Conservation (phyloP, 1,139 yeast genomes). For the Debaryomyces sp. region DNA sequence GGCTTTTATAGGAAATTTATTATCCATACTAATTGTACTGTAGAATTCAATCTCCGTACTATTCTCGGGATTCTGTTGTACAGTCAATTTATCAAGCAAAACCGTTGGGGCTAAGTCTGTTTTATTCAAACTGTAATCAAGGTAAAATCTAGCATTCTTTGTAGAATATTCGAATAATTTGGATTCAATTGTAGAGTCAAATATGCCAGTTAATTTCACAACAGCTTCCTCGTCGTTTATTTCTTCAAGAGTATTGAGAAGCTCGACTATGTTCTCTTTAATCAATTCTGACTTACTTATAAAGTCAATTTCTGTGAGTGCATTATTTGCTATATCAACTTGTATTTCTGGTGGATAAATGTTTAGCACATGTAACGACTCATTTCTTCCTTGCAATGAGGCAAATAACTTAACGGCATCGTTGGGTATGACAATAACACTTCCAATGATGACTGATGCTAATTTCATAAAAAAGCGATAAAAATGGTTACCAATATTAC, state of each 20-base stretch:
- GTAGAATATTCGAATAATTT: constrained; percentile 18
- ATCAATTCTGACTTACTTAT: constrained; percentile 24
- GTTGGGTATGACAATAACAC: constrained; percentile 25
- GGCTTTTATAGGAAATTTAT: constrained; percentile 22
- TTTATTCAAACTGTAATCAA: constrained; percentile 17
- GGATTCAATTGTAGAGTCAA: constrained; percentile 19
- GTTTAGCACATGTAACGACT: constrained; percentile 26
- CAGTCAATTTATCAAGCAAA: constrained; percentile 13
- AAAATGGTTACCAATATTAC: constrained; percentile 20
- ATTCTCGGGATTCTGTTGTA: constrained; percentile 5
- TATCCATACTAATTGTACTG: constrained; percentile 8
- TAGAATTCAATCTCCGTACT: constrained; percentile 4
- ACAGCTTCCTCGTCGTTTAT: constrained; percentile 16
- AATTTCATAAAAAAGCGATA: constrained; percentile 24
- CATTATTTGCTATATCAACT: constrained; percentile 23
- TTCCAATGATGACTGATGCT: constrained; percentile 25
- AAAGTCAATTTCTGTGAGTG: constrained; percentile 29
- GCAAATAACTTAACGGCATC: constrained; percentile 25
- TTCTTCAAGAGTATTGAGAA: constrained; percentile 20
- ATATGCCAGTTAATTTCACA: constrained; percentile 23
- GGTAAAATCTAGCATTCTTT: constrained; percentile 20
- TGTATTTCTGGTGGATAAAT: constrained; percentile 28
- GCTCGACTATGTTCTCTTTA: constrained; percentile 22
- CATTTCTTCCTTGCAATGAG: constrained; percentile 20
- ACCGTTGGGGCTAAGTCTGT: constrained; percentile 18